These are phyloP conservation scores for Pleurotus eryngii DNA, from an alignment of 768 basidiomycete species.

Conservation along the genomic window DNA sequence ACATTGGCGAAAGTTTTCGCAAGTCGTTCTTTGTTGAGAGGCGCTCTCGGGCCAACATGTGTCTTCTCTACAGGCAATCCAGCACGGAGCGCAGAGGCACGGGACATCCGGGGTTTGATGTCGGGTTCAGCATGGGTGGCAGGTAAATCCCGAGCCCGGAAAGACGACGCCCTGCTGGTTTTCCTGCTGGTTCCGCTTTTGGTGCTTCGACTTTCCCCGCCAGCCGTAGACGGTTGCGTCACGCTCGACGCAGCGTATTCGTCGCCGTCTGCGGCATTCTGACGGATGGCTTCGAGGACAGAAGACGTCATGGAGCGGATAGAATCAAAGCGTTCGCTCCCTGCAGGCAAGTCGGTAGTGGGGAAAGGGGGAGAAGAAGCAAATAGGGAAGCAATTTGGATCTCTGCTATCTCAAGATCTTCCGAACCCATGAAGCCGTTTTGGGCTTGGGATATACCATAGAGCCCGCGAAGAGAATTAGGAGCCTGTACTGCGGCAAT, in stretches of 20 bases:
- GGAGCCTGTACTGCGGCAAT: slow-evolving; percentile 52
- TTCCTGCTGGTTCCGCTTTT: slow-evolving; percentile 42
- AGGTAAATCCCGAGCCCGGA: slow-evolving; percentile 70
- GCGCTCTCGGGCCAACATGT: slow-evolving; percentile 41
- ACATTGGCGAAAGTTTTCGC: slow-evolving; percentile 70
- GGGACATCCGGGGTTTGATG: slow-evolving; percentile 75
- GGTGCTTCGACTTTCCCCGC: slow-evolving; percentile 32
- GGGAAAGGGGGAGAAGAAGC: slow-evolving; percentile 82
- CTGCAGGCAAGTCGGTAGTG: slow-evolving; percentile 55
- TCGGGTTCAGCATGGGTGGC: slow-evolving; percentile 57
- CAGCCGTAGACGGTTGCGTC: slow-evolving; percentile 40
- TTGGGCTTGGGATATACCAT: slow-evolving; percentile 49
- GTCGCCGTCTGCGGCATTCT: slow-evolving; percentile 21
- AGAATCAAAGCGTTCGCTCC: slow-evolving; percentile 20
- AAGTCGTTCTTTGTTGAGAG: slow-evolving; percentile 58
- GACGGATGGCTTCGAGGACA: slow-evolving; percentile 40
- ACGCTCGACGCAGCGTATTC: slow-evolving; percentile 42
- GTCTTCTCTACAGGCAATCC: slow-evolving; percentile 49
- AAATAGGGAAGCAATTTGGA: slow-evolving; percentile 76
- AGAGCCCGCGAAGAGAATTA: slow-evolving; percentile 68
- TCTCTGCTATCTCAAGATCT: slow-evolving; percentile 65
- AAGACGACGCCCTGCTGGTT: slow-evolving; percentile 21
- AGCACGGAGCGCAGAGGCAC: slow-evolving; percentile 69
- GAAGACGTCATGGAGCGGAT: slow-evolving; percentile 46
- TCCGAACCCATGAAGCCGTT: slow-evolving; percentile 76